Evolutionary conservation across 345 rosid genomes (phyloP), one percentile per base, ranked within the genome.

Genomic region (Pugionium cornutum): DNA sequence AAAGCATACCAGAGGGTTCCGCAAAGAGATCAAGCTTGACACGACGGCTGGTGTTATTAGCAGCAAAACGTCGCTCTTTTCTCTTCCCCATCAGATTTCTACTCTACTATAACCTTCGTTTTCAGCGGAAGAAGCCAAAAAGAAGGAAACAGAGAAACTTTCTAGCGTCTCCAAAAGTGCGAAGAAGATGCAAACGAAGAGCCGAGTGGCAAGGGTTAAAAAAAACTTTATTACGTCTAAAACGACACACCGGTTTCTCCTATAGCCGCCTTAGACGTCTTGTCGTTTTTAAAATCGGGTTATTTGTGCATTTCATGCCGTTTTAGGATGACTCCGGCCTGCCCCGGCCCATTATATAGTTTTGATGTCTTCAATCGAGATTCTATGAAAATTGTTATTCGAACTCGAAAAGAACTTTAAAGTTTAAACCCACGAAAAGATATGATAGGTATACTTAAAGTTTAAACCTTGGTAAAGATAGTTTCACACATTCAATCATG

Each of bases 21-120:
- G 82, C 92, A 55, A 80, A 92, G 59, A 92, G 97, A 78, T 88
- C 98, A 64, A 92, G 96, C 83, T 89, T 89, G 75, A 88, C 81
- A 69, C 98, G 96, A 67, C 98, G 98, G 60, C 94, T 83, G 10
- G 89, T 81, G 85, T 81, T 89, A 80, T 79, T 62, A 36, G 96
- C 95, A n/a, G 97, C 97, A 33, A 53, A 80, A 62, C 95, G 95
- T 10, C 98, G 96, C 68, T 86, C 98, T 63, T 85, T 92, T 59
- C 98, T 82, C 80, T 84, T 92, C 65, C 98, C 97, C 98, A 89
- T 92, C 36, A 75, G 80, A 57, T 65, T 56, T 50, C 65, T 48
- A 43, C n/a, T 9, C 26, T n/a, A 39, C 2, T 30, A 6, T 2
- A 5, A 32, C 37, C 66, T 65, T 36, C 28, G 39, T 26, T 29